Evolutionary conservation across 176 grass and related monocot species (phyloP).

Genomic region (Sorghum bicolor): Sorghum_bicolor_NCBIv3 NC_012875.2:49090501-49091000

Average conservation of each 20-base stretch:
- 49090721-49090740: background rate
- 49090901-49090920: slow-evolving; percentile 76
- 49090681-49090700: background rate
- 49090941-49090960: background rate
- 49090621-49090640: background rate
- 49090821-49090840: slow-evolving; percentile 19
- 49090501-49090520: slow-evolving; percentile 4
- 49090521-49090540: background rate
- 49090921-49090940: slow-evolving; percentile 12
- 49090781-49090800: background rate
- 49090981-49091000: background rate
- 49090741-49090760: background rate
- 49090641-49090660: background rate
- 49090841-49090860: slow-evolving; percentile 79
- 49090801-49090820: background rate
- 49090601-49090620: background rate
- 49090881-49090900: slow-evolving; percentile 96
- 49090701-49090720: background rate
- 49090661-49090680: background rate
- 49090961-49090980: background rate
- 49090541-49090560: background rate
- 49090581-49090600: background rate
- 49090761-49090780: background rate
- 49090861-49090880: slow-evolving; percentile 89
- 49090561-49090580: background rate